Conservation (phyloP, 345 rosid genomes). For the Gossypioides kirkii region DNA sequence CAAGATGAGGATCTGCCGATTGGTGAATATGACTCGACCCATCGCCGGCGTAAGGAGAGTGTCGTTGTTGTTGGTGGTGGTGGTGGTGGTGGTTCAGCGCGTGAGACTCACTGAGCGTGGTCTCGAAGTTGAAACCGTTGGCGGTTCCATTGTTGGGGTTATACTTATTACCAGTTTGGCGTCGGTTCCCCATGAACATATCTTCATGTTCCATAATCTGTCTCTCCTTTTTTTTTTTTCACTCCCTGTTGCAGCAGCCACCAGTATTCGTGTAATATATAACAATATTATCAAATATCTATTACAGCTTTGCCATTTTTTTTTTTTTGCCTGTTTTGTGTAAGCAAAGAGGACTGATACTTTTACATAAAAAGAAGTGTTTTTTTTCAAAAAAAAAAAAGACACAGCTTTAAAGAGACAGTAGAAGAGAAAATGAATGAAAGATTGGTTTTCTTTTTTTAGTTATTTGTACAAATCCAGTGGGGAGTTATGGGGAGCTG, state of each 20-base stretch:
- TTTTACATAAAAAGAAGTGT: constrained; percentile 12
- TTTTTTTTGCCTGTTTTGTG: constrained; percentile 11
- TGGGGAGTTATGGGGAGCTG: background rate
- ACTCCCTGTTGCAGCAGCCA: background rate
- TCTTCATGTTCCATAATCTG: constrained; percentile 30
- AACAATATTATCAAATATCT: background rate
- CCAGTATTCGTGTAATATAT: background rate
- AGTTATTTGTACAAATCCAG: background rate
- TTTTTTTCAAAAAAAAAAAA: background rate
- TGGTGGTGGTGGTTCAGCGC: constrained; percentile 21
- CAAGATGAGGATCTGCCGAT: constrained; percentile 34
- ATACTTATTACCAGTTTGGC: background rate
- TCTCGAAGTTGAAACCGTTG: background rate
- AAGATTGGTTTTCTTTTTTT: background rate
- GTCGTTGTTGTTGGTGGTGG: constrained; percentile 7
- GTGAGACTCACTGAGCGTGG: constrained; percentile 12
- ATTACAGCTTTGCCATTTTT: background rate
- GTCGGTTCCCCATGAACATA: constrained; percentile 14
- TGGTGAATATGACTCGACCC: constrained; percentile 25
- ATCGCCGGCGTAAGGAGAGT: constrained; percentile 27
- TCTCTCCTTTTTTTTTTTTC: background rate
- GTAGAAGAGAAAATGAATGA: background rate
- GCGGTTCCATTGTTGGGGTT: background rate
- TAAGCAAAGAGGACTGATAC: background rate
- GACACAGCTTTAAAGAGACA: background rate